Conservation (phyloP, 2,329 filamentous ascomycete species). For the Hyphodiscus sp. region DNA sequence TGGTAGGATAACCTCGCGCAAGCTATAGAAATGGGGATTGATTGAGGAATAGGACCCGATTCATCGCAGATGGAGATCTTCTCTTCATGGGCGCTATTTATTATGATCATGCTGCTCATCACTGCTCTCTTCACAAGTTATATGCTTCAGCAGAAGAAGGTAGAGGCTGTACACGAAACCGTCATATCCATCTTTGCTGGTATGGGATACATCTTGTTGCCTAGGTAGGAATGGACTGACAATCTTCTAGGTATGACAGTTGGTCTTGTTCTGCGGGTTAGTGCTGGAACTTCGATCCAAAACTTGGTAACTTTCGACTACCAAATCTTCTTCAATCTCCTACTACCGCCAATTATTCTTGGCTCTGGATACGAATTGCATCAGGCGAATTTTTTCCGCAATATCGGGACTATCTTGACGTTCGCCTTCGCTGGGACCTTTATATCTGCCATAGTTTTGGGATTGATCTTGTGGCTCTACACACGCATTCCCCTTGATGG, state of each 20-base stretch:
- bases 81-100: constrained; percentile 95
- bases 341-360: constrained; percentile 96
- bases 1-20: constrained; percentile 15
- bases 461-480: constrained; percentile 82
- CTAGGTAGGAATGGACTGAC: neutral
- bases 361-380: constrained; percentile 96
- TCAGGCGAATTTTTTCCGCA: constrained; percentile 98
- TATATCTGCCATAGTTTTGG: constrained; percentile 92
- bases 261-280: constrained; percentile 78
- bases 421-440: constrained; percentile 98
- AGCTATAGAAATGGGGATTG: constrained; percentile 13
- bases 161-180: constrained; percentile 96
- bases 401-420: constrained; percentile 93
- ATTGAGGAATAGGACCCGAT: constrained; percentile 52
- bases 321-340: constrained; percentile 98
- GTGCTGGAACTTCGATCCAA: constrained; percentile 75
- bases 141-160: constrained; percentile 90
- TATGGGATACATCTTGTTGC: constrained; percentile 32
- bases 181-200: constrained; percentile 97
- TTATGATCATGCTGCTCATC: constrained; percentile 90
- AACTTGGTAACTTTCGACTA: constrained; percentile 95
- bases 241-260: constrained; percentile 78
- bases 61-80: constrained; percentile 89
- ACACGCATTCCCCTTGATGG: constrained; percentile 80
- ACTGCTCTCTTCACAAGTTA: constrained; percentile 95